Percentiles rank a stretch among this genome's conserved stretches.
Evolutionary conservation across 2,329 filamentous ascomycete genomes (phyloP).

Genomic region (Fragosphaeria purpurea): DNA sequence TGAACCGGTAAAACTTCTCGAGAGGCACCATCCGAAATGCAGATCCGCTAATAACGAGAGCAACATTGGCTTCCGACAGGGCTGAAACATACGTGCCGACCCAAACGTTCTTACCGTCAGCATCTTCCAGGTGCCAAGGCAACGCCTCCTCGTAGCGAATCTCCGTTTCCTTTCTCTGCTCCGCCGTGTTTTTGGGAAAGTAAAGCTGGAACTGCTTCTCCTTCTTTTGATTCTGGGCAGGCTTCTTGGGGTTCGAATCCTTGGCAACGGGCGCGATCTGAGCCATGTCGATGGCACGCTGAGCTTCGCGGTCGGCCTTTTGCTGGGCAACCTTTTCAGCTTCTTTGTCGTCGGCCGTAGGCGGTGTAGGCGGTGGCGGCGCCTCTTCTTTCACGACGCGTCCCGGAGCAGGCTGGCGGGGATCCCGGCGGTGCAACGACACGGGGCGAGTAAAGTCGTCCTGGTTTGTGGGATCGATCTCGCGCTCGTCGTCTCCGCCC

Average conservation of each 20-base stretch:
- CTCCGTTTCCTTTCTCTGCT: conserved; percentile 62
- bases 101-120: conserved; percentile 91
- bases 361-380: conserved; percentile 25
- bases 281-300: conserved; percentile 77
- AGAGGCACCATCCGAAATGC: conserved; percentile 80
- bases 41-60: conserved; percentile 59
- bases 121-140: conserved; percentile 95
- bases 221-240: conserved; percentile 47
- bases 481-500: conserved; percentile 30
- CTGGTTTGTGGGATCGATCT: conserved; percentile 60
- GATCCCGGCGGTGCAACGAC: conserved; percentile 79
- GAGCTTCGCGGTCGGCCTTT: conserved; percentile 72
- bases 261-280: conserved; percentile 81
- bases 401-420: conserved; percentile 56
- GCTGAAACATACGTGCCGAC: conserved; percentile 84
- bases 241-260: conserved; percentile 36
- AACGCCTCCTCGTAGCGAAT: conserved; percentile 89
- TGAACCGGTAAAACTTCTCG: conserved; percentile 93
- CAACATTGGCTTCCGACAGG: conserved; percentile 74
- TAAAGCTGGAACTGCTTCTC: conserved; percentile 75
- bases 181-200: conserved; percentile 67
- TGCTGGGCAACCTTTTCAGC: conserved; percentile 56
- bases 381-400: conserved; percentile 51
- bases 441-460: conserved; percentile 80
- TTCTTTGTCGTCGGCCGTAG: conserved; percentile 44